A percentile compares a stretch with the other conserved stretches of the same genome.
phyloP scores from a whole-genome alignment of 371 early-diverging fungal genomes.

The Mucor irregularis region DNA sequence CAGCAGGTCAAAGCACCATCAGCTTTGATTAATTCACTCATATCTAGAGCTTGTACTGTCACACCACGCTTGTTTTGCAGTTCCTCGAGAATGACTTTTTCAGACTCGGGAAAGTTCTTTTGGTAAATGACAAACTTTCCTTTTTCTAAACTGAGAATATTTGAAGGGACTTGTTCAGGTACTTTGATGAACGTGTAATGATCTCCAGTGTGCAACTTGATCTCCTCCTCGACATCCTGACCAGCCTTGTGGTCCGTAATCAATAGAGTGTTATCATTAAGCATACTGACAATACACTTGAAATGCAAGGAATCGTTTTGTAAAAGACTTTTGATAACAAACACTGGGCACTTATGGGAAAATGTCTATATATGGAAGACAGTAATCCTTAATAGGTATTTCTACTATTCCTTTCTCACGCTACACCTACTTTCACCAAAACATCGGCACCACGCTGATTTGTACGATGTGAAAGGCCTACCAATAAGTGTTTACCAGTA shows the following conservation, averaged over 20 bases:
- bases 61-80: slow-evolving; percentile 11
- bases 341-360: slow-evolving; percentile 15
- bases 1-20: slow-evolving; percentile 41
- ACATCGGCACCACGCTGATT: slow-evolving; percentile 29
- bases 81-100: slow-evolving; percentile 16
- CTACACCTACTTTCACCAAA: slow-evolving; percentile 12
- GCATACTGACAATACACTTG: slow-evolving; percentile 32
- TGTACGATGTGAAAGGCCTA: slow-evolving; percentile 37
- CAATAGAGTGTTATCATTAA: slow-evolving; percentile 17
- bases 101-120: slow-evolving; percentile 23
- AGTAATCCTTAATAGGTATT: background rate
- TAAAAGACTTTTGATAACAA: slow-evolving; percentile 19
- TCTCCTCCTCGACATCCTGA: slow-evolving; percentile 12
- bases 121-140: slow-evolving; percentile 28
- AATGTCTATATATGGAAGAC: slow-evolving; percentile 9
- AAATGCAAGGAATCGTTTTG: slow-evolving; percentile 25
- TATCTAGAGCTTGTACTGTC: slow-evolving; percentile 20
- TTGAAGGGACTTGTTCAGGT: slow-evolving; percentile 36
- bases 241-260: slow-evolving; percentile 31
- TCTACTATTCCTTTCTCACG: background rate
- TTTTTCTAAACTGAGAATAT: slow-evolving; percentile 28
- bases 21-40: slow-evolving; percentile 40
- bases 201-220: slow-evolving; percentile 10
- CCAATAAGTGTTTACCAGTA: slow-evolving; percentile 32
- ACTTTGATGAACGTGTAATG: slow-evolving; percentile 25